phyloP scores from a whole-genome alignment of 495 filamentous ascomycete species.

The Umbilicaria muhlenbergii region DNA sequence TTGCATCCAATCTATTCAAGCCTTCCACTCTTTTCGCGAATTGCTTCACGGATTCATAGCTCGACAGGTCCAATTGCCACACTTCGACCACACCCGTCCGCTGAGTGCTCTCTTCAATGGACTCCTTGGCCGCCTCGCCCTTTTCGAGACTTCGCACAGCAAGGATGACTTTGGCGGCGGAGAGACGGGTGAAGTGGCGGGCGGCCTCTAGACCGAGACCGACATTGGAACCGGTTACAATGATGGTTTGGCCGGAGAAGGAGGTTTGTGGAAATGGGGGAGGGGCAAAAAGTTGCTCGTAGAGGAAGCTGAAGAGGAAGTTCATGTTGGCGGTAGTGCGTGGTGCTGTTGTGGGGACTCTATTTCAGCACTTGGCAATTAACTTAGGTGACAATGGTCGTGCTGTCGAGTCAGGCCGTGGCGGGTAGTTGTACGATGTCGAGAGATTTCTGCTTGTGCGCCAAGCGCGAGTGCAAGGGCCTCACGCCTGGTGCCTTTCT shows the following conservation, averaged over 20 bases:
- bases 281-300: slow-evolving; percentile 29
- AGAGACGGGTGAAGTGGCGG: slow-evolving; percentile 24
- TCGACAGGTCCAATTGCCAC: slow-evolving; percentile 21
- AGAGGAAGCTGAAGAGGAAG: slow-evolving; percentile 18
- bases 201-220: slow-evolving; percentile 33
- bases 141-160: slow-evolving; percentile 26
- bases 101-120: slow-evolving; percentile 17
- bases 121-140: slow-evolving; percentile 23
- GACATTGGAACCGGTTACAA: slow-evolving; percentile 36
- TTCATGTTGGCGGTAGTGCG: not conserved
- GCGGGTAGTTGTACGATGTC: too few species aligned
- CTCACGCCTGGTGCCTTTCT: too few species aligned
- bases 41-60: slow-evolving; percentile 18
- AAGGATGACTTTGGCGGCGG: slow-evolving; percentile 27
- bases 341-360: too few species aligned
- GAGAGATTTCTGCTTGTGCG: too few species aligned
- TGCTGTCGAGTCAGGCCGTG: too few species aligned
- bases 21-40: slow-evolving; percentile 15
- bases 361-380: too few species aligned
- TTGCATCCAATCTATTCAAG: slow-evolving; percentile 17
- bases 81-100: slow-evolving; percentile 20
- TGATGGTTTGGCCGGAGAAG: slow-evolving; percentile 26
- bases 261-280: slow-evolving; percentile 16
- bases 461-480: too few species aligned
- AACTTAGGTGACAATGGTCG: too few species aligned